phyloP scores from a whole-genome alignment of 306 rosid species.

The Malus sylvestris region DNA sequence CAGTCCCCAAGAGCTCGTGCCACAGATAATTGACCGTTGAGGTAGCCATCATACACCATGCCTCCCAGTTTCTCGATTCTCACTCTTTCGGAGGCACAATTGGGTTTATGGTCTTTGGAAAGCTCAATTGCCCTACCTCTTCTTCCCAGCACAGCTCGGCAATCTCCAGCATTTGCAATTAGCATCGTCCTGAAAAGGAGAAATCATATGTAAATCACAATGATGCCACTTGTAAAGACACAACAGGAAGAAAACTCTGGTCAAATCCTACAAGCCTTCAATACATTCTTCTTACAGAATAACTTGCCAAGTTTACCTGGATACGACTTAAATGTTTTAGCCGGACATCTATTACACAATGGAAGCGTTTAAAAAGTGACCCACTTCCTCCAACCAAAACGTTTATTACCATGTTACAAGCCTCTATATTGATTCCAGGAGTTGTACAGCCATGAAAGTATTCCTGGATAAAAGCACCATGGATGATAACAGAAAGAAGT shows the following conservation, averaged over 20 bases:
- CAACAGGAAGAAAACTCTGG: not conserved
- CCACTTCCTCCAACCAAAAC: conserved; percentile 4
- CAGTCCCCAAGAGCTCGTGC: conserved; percentile 22
- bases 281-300: not conserved
- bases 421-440: conserved; percentile 2
- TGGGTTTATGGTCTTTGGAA: conserved; percentile 23
- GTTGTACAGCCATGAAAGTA: not conserved
- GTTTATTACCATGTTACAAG: not conserved
- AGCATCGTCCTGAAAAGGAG: conserved; percentile 8
- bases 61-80: conserved; percentile 22
- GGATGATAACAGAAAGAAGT: not conserved
- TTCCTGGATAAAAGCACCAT: not conserved
- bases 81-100: conserved; percentile 10
- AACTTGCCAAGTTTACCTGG: not conserved
- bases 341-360: not conserved
- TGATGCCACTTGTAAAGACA: not conserved
- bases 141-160: conserved; percentile 26
- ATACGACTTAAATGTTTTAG: not conserved
- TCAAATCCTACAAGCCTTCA: not conserved
- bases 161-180: conserved; percentile 21
- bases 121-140: conserved; percentile 23
- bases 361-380: not conserved
- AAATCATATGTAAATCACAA: not conserved
- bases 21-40: conserved; percentile 20
- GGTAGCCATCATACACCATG: conserved; percentile 19